Conservation (phyloP, 257 asterid genomes). For the Solanum chiquidenum region DNA sequence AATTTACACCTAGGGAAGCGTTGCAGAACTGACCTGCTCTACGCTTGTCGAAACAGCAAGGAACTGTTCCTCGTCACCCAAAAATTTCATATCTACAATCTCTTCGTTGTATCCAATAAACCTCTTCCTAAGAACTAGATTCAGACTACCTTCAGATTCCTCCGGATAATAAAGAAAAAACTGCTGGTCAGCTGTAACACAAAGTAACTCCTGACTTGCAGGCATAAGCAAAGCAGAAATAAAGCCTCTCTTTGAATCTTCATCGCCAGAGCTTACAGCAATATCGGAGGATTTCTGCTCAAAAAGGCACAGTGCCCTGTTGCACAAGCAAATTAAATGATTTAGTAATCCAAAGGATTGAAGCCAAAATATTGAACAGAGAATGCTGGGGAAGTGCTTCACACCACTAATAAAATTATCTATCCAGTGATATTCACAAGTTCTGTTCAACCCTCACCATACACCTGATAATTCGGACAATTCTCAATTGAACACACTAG, state of each 20-base stretch:
- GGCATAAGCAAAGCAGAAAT: slow-evolving; percentile 78
- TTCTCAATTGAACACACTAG: not conserved
- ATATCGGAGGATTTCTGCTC: slow-evolving; percentile 88
- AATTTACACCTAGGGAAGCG: not conserved
- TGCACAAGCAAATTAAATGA: slow-evolving; percentile 7
- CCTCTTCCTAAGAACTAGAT: slow-evolving; percentile 54
- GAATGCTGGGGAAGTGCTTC: not conserved
- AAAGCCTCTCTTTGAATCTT: slow-evolving; percentile 75
- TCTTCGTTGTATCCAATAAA: slow-evolving; percentile 93
- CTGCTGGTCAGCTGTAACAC: slow-evolving; percentile 95
- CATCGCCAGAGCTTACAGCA: slow-evolving; percentile 47
- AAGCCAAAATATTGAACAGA: not conserved
- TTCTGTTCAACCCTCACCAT: not conserved
- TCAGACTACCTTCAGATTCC: slow-evolving; percentile 39
- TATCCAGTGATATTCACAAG: not conserved
- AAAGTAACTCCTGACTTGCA: slow-evolving; percentile 60
- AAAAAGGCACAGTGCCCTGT: slow-evolving; percentile 66
- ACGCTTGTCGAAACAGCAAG: slow-evolving; percentile 94
- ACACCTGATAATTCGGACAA: not conserved
- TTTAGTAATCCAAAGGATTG: not conserved
- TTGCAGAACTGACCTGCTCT: slow-evolving; percentile 57
- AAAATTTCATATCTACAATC: slow-evolving; percentile 87
- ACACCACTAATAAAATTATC: not conserved
- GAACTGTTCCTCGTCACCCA: slow-evolving; percentile 82
- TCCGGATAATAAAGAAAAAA: slow-evolving; percentile 64